Base-by-base conservation (phyloP, 345 rosid species). In the Eutrema heterophyllum region DNA sequence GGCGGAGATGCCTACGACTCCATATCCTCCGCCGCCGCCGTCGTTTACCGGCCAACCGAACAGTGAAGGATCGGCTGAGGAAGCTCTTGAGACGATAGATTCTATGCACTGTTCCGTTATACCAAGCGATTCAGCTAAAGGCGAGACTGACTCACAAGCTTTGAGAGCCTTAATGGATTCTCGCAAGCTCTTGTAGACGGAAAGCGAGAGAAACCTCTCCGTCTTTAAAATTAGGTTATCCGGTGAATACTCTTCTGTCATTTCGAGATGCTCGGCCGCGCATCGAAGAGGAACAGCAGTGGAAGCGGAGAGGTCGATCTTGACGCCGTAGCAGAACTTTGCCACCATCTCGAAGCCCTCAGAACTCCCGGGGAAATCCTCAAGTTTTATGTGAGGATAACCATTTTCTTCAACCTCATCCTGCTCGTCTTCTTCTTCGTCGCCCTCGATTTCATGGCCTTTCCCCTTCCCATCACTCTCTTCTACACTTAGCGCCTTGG, bases 11-110 rank as follows among this genome's bases (percentile, higher is more conserved):
- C 10, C 51, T 32, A 29, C 58, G 50, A 6, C 58, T 12, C 67
- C 56, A 52, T 52, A 54, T 6, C 70, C 80, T 30, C 79, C 80
- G 2, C 56, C 67, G 0, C 67, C 75, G 27, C 69, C 85, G 30
- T 85, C 93, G 49, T 69, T 88, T 5, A 95, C 96, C 0, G 99
- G 99, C 99, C 99, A 92, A 12, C 99, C 99, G 55, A 92, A 88
- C 54, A 91, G 74, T 0, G 92, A 71, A 0, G 90, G 91, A 67
- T 92, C 96, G 4, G 89, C 82, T 43, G 88, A 68, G 38, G 97
- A 84, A 29, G 97, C 90, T 64, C 86, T 84, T 24, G 84, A 75
- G 59, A 86, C 80, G 29, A 92, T 81, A 5, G 90, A 86, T 38
- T 85, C 89, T 5, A 92, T 78, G 83, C 95, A 90, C 55, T 82